Conservation (phyloP, 2,329 filamentous ascomycete genomes). For the Pestalotiopsis sp. region DNA sequence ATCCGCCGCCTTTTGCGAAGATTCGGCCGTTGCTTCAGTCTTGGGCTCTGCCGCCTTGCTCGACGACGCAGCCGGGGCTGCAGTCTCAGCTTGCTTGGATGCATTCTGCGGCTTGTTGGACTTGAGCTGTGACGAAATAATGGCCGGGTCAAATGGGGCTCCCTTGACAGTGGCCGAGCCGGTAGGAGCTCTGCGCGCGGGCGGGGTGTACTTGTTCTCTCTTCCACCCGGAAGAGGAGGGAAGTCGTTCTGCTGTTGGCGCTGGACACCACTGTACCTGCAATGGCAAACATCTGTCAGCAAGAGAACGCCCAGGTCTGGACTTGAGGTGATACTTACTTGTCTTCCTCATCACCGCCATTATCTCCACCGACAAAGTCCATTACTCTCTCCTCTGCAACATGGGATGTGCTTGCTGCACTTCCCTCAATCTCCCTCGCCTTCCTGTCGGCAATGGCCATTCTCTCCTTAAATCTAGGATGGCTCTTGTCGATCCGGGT, state of each 20-base stretch:
- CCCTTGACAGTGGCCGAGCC: slow-evolving; percentile 74
- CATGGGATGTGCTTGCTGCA: slow-evolving; percentile 73
- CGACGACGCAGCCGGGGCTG: slow-evolving; percentile 6
- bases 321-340: slow-evolving; percentile 54
- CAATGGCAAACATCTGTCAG: slow-evolving; percentile 15
- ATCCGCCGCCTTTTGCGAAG: slow-evolving; percentile 27
- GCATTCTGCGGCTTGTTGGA: slow-evolving; percentile 42
- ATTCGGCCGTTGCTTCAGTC: slow-evolving; percentile 26
- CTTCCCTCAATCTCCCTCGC: slow-evolving; percentile 88
- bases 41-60: slow-evolving; percentile 36
- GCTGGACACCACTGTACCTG: slow-evolving; percentile 89
- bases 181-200: slow-evolving; percentile 80
- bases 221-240: slow-evolving; percentile 54
- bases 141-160: slow-evolving; percentile 82
- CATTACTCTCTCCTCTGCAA: slow-evolving; percentile 86
- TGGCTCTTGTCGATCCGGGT: slow-evolving; percentile 85
- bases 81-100: slow-evolving; percentile 30
- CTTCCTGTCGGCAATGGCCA: slow-evolving; percentile 79
- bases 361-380: slow-evolving; percentile 65
- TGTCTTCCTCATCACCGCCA: slow-evolving; percentile 88
- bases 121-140: slow-evolving; percentile 83
- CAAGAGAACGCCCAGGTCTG: slow-evolving; percentile 14
- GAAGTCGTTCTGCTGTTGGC: slow-evolving; percentile 70
- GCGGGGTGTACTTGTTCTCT: slow-evolving; percentile 83
- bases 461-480: slow-evolving; percentile 77